Evolutionary conservation across 139 green algal genomes (phyloP).

Genomic region (Chlorella sp.): DNA sequence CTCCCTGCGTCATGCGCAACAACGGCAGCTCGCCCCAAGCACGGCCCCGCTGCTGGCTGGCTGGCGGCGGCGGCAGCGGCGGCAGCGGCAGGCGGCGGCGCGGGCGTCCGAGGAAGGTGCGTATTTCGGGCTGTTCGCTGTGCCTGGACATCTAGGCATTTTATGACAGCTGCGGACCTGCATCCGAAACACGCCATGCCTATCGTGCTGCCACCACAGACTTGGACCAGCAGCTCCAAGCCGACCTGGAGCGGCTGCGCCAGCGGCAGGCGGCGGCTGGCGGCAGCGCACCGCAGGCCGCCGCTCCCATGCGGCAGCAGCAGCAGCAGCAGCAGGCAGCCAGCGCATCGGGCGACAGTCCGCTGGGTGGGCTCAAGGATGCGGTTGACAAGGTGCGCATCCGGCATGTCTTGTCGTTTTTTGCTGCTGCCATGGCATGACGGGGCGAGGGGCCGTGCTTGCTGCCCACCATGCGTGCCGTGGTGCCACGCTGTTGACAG

Average conservation of each 20-base stretch:
- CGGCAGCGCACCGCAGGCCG: background rate
- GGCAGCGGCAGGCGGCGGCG: background rate
- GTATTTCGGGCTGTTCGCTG: background rate
- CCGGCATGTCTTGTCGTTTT: background rate
- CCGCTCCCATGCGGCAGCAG: background rate
- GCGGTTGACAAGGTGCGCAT: constrained; percentile 54
- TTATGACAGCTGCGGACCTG: background rate
- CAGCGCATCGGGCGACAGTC: background rate
- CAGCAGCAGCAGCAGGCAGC: background rate
- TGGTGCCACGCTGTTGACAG: too few species aligned
- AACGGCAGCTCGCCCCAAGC: background rate
- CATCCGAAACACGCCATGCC: background rate
- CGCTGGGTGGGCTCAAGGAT: constrained; percentile 45
- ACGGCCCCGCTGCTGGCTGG: background rate
- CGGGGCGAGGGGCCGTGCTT: too few species aligned
- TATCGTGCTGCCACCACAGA: constrained; percentile 28
- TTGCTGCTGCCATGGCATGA: too few species aligned
- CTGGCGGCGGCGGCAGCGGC: constrained; percentile 1
- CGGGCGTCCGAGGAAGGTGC: constrained; percentile 5
- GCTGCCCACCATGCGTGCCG: too few species aligned
- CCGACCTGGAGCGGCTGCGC: constrained; percentile 57
- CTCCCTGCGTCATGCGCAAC: background rate
- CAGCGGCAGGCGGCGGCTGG: constrained; percentile 24
- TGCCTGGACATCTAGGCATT: background rate
- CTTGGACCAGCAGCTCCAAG: constrained; percentile 62